Base-by-base conservation (phyloP, 495 filamentous ascomycete species). In the Penicillium flavigenum region DNA sequence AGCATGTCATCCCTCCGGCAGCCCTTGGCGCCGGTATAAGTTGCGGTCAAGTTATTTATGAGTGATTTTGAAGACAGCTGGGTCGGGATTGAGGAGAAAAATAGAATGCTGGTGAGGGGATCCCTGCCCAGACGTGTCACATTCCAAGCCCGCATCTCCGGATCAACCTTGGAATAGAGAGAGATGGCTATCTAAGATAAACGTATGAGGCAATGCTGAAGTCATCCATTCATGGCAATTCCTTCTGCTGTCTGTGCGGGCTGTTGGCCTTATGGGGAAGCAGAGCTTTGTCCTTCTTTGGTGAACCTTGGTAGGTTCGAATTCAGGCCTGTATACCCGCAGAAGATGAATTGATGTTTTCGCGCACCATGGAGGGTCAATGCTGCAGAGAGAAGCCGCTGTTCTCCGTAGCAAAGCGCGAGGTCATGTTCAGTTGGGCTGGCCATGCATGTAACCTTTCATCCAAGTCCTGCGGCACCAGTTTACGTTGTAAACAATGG, bases 111-210 rank as follows among this genome's bases (percentile, higher is more conserved):
- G 55, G 32, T 19, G 47, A n/a, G 20, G 42, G 19, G 14, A 45
- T 38, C 52, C 42, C 27, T 46, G 52, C 22, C 26, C 52, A 47
- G 43, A 63, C 19, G 54, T 57, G 56, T 63, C 44, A 51, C 60
- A 58, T 62, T 54, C 47, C 51, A 19, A 39, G 31, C 29, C 42
- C 22, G 43, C 41, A 41, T 38, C 17, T 34, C 29, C 43, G 52
- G 52, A 46, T 55, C 36, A n/a, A 29, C 7, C 27, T 9, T 29
- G 27, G 27, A 29, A 44, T 43, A 19, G 5, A 26, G 32, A 0
- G 48, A 7, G 31, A 14, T 12, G 20, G 17, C 16, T 39, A 36
- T 36, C 52, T 55, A 51, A 34, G 31, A 48, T 55, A 31, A 60
- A 56, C 27, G 45, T 22, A 53, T 52, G 51, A 56, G 47, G 27